phyloP scores from a whole-genome alignment of 2,329 filamentous ascomycete species.

The Fusarium veterinarium region DNA sequence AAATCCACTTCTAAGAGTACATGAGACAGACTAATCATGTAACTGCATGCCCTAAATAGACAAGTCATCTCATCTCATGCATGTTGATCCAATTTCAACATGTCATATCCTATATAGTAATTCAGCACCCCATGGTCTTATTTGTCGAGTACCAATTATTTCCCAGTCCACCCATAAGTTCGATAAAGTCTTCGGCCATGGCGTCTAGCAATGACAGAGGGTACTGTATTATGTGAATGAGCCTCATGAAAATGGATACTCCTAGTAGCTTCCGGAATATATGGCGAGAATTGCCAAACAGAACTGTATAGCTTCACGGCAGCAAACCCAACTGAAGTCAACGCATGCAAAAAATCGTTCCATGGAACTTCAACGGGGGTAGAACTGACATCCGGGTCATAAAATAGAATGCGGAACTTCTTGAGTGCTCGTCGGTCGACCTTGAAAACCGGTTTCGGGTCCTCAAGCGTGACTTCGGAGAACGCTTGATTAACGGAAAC shows the following conservation, averaged over 20 bases:
- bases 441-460: neutral
- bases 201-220: neutral
- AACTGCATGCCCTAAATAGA: neutral
- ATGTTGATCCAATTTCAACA: neutral
- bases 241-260: neutral
- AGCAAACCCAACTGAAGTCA: neutral
- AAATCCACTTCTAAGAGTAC: neutral
- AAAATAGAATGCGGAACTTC: neutral
- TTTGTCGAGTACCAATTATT: conserved; percentile 54
- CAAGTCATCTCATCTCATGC: neutral
- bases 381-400: neutral
- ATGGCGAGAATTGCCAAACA: neutral
- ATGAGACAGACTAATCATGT: rapidly evolving
- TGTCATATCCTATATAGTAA: neutral
- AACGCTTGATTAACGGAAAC: neutral
- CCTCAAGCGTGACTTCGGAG: neutral
- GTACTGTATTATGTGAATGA: neutral
- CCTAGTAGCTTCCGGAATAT: neutral
- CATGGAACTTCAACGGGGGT: neutral
- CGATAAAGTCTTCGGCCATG: neutral
- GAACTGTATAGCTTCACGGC: neutral
- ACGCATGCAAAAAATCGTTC: neutral
- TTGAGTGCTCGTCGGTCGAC: neutral
- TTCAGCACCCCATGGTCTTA: neutral
- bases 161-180: conserved; percentile 62